Conservation (phyloP, 176 grass and related monocot genomes). For the Pharus latifolius region DNA sequence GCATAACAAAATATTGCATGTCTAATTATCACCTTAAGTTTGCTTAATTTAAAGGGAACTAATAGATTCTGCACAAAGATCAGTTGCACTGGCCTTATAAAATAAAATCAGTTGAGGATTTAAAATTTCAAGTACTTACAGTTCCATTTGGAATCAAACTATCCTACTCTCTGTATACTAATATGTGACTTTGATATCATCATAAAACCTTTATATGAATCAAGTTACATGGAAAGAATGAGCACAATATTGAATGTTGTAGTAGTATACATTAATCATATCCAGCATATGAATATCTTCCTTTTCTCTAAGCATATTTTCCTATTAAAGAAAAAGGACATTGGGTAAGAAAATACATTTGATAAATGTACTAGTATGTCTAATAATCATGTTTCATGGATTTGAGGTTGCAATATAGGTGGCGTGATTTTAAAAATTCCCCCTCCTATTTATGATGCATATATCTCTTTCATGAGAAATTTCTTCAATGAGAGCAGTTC, state of each 20-base stretch:
- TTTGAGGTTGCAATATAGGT: too few relatives aligned
- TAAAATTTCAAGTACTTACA: slow-evolving; percentile 1
- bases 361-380: too few relatives aligned
- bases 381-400: too few relatives aligned
- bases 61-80: background rate
- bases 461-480: too few relatives aligned
- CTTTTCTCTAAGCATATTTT: too few relatives aligned
- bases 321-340: too few relatives aligned
- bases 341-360: too few relatives aligned
- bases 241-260: background rate
- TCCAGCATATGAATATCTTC: too few relatives aligned
- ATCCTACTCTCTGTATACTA: background rate
- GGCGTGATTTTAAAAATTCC: too few relatives aligned
- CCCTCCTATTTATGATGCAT: too few relatives aligned
- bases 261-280: too few relatives aligned
- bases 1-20: slow-evolving; percentile 13
- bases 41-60: background rate
- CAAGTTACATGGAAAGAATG: background rate
- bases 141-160: background rate
- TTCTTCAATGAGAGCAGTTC: too few relatives aligned
- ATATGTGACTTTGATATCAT: background rate
- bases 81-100: background rate
- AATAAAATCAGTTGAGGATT: background rate
- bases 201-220: background rate
- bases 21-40: background rate